Evolutionary conservation across 2,329 filamentous ascomycete genomes (phyloP).

Genomic region (Botrytis hyacinthi): DNA sequence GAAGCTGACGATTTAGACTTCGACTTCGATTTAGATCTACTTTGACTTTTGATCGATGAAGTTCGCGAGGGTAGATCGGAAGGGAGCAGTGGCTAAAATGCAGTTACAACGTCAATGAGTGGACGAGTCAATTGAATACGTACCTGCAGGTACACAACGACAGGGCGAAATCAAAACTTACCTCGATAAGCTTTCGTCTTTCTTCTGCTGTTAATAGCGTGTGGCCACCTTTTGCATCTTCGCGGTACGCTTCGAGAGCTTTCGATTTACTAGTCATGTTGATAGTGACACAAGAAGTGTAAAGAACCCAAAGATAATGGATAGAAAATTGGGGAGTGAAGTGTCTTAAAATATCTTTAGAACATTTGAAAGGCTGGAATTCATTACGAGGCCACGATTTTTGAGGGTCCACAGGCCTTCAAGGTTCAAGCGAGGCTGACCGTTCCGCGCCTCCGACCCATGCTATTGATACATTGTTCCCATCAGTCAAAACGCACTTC

Average conservation of each 20-base stretch:
- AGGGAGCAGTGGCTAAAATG: constrained; percentile 38
- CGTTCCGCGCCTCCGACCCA: constrained; percentile 4
- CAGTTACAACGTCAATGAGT: constrained; percentile 24
- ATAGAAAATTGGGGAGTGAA: not conserved
- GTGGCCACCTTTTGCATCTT: constrained; percentile 46
- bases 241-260: constrained; percentile 42
- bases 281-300: constrained; percentile 2
- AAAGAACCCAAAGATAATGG: not conserved
- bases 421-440: constrained; percentile 18
- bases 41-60: constrained; percentile 20
- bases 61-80: constrained; percentile 29
- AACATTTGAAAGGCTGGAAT: constrained; percentile 14
- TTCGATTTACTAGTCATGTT: constrained; percentile 16
- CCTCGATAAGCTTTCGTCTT: constrained; percentile 48
- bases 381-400: constrained; percentile 15
- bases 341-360: constrained; percentile 7
- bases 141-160: constrained; percentile 19
- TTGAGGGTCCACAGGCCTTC: not conserved
- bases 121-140: constrained; percentile 14
- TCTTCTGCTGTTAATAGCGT: constrained; percentile 45
- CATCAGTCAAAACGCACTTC: constrained; percentile 18
- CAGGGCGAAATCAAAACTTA: constrained; percentile 30
- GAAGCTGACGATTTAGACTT: constrained; percentile 28
- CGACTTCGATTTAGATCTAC: constrained; percentile 29
- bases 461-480: constrained; percentile 9